Evolutionary conservation across 2,329 filamentous ascomycete genomes (phyloP).

Genomic region (Bipolaris zeicola): DNA sequence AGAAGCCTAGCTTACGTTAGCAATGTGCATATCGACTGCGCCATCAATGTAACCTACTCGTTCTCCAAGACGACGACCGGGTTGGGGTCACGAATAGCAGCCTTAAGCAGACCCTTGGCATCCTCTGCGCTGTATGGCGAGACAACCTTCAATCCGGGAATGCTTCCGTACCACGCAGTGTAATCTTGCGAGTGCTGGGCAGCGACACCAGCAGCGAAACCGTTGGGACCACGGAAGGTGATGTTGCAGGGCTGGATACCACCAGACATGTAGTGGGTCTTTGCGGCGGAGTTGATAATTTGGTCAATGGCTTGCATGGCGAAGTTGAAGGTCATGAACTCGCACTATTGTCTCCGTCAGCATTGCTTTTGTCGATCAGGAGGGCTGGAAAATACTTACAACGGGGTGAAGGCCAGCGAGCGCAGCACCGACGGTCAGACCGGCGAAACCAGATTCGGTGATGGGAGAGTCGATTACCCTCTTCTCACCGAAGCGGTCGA

Average conservation of each 20-base stretch:
- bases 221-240: slow-evolving; percentile 98
- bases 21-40: not conserved
- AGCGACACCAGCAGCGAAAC: slow-evolving; percentile 92
- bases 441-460: slow-evolving; percentile 93
- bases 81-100: slow-evolving; percentile 97
- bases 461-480: slow-evolving; percentile 98
- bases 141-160: slow-evolving; percentile 96
- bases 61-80: slow-evolving; percentile 75
- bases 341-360: slow-evolving; percentile 66
- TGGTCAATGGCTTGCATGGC: slow-evolving; percentile 99
- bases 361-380: not conserved
- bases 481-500: slow-evolving; percentile 97
- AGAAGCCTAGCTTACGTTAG: slow-evolving; percentile 62
- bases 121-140: slow-evolving; percentile 96
- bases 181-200: slow-evolving; percentile 99
- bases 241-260: slow-evolving; percentile 99
- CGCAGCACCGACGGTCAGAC: slow-evolving; percentile 92
- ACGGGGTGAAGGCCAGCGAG: slow-evolving; percentile 93
- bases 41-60: slow-evolving; percentile 46
- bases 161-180: slow-evolving; percentile 97
- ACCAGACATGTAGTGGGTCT: slow-evolving; percentile 99
- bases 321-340: slow-evolving; percentile 99
- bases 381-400: slow-evolving; percentile 59
- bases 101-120: slow-evolving; percentile 96
- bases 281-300: slow-evolving; percentile 97